These are phyloP conservation scores for Trichoderma simmonsii DNA, from an alignment of 2,329 filamentous ascomycete genomes.

Conservation along the genomic window DNA sequence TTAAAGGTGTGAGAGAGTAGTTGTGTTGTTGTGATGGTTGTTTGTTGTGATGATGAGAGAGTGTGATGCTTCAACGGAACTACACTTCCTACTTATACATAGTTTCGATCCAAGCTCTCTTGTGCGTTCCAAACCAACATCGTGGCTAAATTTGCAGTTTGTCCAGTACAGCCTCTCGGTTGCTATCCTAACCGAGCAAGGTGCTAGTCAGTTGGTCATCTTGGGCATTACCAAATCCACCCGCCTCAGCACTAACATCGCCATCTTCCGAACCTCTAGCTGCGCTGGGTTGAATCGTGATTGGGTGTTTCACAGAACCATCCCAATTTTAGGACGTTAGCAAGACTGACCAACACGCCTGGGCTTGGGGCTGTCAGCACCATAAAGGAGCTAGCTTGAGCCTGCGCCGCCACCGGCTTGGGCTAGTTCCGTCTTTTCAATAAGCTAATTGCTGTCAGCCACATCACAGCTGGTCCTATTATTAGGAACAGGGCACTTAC, in stretches of 20 bases:
- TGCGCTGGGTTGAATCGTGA: not conserved
- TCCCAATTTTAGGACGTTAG: not conserved
- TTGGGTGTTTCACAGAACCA: not conserved
- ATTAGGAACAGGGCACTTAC: not conserved
- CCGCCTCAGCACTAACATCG: slow-evolving; percentile 12
- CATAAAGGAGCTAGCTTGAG: not conserved
- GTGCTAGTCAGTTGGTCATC: not conserved
- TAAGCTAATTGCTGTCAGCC: slow-evolving; percentile 5
- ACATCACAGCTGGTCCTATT: slow-evolving; percentile 1
- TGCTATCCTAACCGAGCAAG: not conserved
- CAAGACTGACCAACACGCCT: not conserved
- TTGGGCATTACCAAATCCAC: not conserved
- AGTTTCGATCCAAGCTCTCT: not conserved
- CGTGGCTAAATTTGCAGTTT: not conserved
- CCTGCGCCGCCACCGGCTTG: slow-evolving; percentile 11
- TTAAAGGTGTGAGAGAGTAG: not conserved
- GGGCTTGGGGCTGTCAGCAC: slow-evolving; percentile 1
- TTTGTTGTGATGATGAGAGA: slow-evolving; percentile 2
- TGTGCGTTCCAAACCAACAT: not conserved
- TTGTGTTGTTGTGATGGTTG: not conserved
- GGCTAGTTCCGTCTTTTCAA: not conserved
- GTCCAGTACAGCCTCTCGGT: slow-evolving; percentile 13
- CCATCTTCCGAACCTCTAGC: not conserved
- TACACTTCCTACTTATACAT: not conserved
- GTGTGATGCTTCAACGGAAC: not conserved